Percentiles rank a stretch among this genome's conserved stretches.
phyloP scores from a whole-genome alignment of 495 filamentous ascomycete species.

The Podospora bellae-mahoneyi region DNA sequence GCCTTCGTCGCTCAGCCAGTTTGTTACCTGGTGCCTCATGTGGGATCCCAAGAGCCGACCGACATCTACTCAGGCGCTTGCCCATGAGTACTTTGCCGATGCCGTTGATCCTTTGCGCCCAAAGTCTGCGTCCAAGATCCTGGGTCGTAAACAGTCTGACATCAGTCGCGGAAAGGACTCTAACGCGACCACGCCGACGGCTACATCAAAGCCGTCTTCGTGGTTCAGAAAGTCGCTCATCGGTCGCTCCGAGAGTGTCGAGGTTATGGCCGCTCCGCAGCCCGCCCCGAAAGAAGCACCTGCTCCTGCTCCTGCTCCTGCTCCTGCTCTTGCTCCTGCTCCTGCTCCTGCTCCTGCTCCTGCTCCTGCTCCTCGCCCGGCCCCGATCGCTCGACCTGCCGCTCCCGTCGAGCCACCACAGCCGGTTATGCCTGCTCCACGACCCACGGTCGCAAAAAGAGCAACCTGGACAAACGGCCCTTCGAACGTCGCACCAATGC shows the following conservation, averaged over 20 bases:
- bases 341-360: too few relatives aligned
- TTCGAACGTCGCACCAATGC: constrained; percentile 89
- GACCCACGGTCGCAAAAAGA: constrained; percentile 65
- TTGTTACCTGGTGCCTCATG: constrained; percentile 99
- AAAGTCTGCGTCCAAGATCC: constrained; percentile 80
- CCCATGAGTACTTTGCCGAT: constrained; percentile 94
- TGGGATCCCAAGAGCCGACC: constrained; percentile 95
- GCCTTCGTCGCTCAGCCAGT: constrained; percentile 80
- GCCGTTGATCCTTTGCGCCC: constrained; percentile 89
- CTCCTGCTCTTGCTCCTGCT: constrained; percentile 34
- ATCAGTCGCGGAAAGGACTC: constrained; percentile 62
- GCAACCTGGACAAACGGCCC: constrained; percentile 81
- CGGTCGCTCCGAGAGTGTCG: constrained; percentile 51
- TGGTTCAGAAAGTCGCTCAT: constrained; percentile 97
- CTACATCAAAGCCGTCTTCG: constrained; percentile 76
- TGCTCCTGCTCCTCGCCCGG: constrained; percentile 46
- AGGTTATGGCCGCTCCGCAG: constrained; percentile 31
- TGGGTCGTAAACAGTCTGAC: constrained; percentile 85
- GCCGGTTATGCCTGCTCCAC: constrained; percentile 47
- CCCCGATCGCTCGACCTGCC: constrained; percentile 54
- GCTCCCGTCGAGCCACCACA: constrained; percentile 46
- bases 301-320: constrained; percentile 2
- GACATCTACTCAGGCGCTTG: constrained; percentile 89
- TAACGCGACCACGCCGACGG: constrained; percentile 60
- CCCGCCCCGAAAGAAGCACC: constrained; percentile 19